A percentile compares a stretch with the other conserved stretches of the same genome.
Conservation (phyloP, 1,139 yeast species). For the Eremothecium coryli region DNA sequence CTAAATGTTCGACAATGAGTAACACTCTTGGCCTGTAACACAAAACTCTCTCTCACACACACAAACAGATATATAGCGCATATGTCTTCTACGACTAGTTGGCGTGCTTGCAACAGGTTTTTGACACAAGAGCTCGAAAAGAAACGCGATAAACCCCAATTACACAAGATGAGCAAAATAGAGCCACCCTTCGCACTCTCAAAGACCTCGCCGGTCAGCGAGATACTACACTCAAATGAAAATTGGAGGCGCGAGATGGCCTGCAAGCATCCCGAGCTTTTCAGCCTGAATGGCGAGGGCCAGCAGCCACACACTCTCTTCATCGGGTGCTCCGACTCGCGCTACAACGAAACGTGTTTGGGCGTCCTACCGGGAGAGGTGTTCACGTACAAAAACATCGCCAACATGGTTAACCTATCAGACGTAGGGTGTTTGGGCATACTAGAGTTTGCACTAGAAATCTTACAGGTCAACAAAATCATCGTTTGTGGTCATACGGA, state of each 20-base stretch:
- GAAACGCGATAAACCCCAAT: too few species aligned
- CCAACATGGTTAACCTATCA: conserved; percentile 63
- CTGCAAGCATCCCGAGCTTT: conserved; percentile 52
- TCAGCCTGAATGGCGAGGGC: conserved; percentile 64
- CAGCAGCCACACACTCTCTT: conserved; percentile 90
- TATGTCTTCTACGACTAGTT: too few species aligned
- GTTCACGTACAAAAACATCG: conserved; percentile 89
- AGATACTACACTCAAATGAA: conserved; percentile 59
- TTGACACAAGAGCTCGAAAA: too few species aligned
- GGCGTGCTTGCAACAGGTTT: too few species aligned
- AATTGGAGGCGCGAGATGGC: conserved; percentile 56
- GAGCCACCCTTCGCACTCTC: conserved; percentile 50
- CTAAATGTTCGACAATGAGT: too few species aligned
- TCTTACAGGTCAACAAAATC: conserved; percentile 70
- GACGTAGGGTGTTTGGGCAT: conserved; percentile 78
- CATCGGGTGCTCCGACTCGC: conserved; percentile 94
- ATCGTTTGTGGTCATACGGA: conserved; percentile 96
- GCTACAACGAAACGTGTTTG: conserved; percentile 74
- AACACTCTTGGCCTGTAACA: too few species aligned
- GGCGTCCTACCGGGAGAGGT: conserved; percentile 88
- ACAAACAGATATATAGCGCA: too few species aligned
- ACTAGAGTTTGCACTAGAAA: conserved; percentile 84
- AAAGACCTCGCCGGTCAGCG: conserved; percentile 50
- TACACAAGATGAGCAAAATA: too few species aligned
- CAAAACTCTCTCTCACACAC: too few species aligned